Conservation (phyloP, 495 filamentous ascomycete species). For the Bombardia bombarda region DNA sequence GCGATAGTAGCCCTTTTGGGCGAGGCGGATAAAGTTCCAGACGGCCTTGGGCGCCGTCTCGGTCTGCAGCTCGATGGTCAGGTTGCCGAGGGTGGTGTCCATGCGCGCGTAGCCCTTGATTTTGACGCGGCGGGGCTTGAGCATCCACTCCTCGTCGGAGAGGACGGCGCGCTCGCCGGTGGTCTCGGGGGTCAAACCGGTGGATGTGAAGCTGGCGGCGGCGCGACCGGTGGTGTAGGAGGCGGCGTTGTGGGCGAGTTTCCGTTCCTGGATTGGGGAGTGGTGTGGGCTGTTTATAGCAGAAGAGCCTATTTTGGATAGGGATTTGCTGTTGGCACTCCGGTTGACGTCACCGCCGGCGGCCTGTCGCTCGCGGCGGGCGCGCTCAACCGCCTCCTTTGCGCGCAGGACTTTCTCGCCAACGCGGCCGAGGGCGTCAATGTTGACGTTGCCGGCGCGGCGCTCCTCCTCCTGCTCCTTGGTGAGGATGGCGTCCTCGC, state of each 20-base stretch:
- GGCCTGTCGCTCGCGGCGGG: constrained; percentile 46
- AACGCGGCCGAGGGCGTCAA: constrained; percentile 62
- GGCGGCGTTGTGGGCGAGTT: constrained; percentile 72
- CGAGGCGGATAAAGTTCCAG: constrained; percentile 90
- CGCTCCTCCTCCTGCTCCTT: constrained; percentile 42
- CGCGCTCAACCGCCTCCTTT: constrained; percentile 82
- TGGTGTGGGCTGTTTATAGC: background rate
- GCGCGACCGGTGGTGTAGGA: constrained; percentile 85
- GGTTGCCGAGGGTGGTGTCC: constrained; percentile 69
- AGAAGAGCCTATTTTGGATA: constrained; percentile 2
- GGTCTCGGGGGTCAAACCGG: constrained; percentile 86
- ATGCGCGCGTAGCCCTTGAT: constrained; percentile 84
- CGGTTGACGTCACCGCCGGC: constrained; percentile 43
- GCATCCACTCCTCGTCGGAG: constrained; percentile 91
- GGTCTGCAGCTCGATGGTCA: constrained; percentile 85
- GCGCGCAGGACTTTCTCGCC: constrained; percentile 84
- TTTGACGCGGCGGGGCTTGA: constrained; percentile 80
- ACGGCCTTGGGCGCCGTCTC: constrained; percentile 87
- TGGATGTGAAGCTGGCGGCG: constrained; percentile 91
- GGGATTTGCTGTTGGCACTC: constrained; percentile 16
- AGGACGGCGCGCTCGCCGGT: constrained; percentile 75
- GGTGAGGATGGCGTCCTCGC: constrained; percentile 58
- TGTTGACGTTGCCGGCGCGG: constrained; percentile 60
- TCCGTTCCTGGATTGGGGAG: constrained; percentile 39
- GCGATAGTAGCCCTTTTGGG: constrained; percentile 85